Conservation (phyloP, 345 rosid genomes). For the Camelina hispida region DNA sequence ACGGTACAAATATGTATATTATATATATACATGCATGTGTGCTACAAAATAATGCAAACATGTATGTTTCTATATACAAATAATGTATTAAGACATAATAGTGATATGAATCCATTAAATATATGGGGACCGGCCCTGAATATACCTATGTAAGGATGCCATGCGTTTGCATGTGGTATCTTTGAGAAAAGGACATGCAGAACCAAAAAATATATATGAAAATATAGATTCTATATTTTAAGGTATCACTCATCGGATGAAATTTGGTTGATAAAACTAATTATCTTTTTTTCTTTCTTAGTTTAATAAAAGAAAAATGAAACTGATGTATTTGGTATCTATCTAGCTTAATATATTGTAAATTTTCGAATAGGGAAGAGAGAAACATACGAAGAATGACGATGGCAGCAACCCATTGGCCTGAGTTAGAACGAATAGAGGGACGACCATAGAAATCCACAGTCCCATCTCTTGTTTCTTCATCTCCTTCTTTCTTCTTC, state of each 20-base stretch:
- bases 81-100: conserved; percentile 1
- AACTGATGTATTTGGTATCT: background rate
- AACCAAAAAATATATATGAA: background rate
- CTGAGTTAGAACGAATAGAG: conserved; percentile 66
- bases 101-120: conserved; percentile 19
- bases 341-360: background rate
- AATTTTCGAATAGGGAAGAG: conserved; percentile 2
- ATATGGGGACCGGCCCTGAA: conserved; percentile 1
- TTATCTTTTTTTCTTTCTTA: too few species aligned
- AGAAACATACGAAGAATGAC: conserved; percentile 72
- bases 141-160: conserved; percentile 20
- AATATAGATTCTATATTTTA: background rate
- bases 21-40: conserved; percentile 1
- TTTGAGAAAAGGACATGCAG: conserved; percentile 36
- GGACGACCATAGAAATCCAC: conserved; percentile 75
- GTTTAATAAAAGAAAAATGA: too few species aligned
- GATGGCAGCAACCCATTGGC: conserved; percentile 81
- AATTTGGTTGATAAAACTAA: too few species aligned
- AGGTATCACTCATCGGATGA: conserved; percentile 1
- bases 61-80: background rate
- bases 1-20: conserved; percentile 6
- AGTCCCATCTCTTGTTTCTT: conserved; percentile 72
- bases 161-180: conserved; percentile 37
- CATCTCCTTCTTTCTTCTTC: conserved; percentile 56
- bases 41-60: background rate